Evolutionary conservation across 1,284 basidiomycete genomes (phyloP).

Genomic region (Ustilago tritici): DNA sequence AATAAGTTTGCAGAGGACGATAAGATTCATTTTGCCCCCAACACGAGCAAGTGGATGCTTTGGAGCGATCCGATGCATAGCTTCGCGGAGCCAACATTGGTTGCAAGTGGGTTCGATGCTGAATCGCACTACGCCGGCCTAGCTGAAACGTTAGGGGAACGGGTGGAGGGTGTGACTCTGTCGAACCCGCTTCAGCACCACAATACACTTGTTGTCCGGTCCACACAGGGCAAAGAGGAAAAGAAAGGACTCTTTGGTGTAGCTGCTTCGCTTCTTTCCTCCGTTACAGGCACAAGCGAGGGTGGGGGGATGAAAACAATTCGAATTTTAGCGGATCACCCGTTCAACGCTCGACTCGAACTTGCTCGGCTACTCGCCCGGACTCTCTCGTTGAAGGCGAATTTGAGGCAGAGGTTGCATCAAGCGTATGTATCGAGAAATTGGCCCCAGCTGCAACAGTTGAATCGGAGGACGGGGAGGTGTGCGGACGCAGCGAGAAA

Average conservation of each 20-base stretch:
- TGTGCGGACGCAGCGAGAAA: slow-evolving; percentile 51
- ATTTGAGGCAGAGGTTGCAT: slow-evolving; percentile 49
- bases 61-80: slow-evolving; percentile 66
- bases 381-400: slow-evolving; percentile 51
- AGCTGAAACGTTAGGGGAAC: slow-evolving; percentile 20
- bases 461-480: slow-evolving; percentile 28
- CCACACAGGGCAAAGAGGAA: neutral
- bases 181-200: slow-evolving; percentile 16
- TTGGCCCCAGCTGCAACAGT: slow-evolving; percentile 44
- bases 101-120: slow-evolving; percentile 48
- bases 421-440: slow-evolving; percentile 49
- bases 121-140: slow-evolving; percentile 45
- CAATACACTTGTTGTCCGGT: slow-evolving; percentile 14
- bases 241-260: slow-evolving; percentile 12
- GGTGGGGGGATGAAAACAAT: slow-evolving; percentile 11
- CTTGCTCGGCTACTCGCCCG: slow-evolving; percentile 49
- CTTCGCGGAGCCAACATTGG: slow-evolving; percentile 55
- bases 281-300: neutral
- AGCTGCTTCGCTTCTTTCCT: slow-evolving; percentile 19
- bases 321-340: slow-evolving; percentile 48
- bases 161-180: slow-evolving; percentile 37
- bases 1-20: slow-evolving; percentile 47
- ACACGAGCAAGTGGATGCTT: slow-evolving; percentile 70
- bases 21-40: slow-evolving; percentile 67
- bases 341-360: slow-evolving; percentile 56